Evolutionary conservation across 2,329 filamentous ascomycete species (phyloP).

Genomic region (Blumeria graminis): DNA sequence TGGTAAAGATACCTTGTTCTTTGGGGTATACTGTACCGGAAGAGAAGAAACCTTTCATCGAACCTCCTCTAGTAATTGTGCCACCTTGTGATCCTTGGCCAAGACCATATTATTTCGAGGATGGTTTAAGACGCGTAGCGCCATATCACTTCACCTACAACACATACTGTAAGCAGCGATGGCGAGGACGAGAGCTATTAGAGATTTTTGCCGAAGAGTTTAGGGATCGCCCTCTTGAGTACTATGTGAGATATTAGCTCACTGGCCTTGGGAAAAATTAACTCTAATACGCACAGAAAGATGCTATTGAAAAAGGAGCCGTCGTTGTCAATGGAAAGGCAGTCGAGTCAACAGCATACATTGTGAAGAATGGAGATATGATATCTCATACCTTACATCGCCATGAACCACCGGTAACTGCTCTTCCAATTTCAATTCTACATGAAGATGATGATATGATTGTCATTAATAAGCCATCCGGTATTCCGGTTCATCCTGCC

Average conservation of each 20-base stretch:
- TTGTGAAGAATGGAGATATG: constrained; percentile 70
- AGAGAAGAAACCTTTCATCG: constrained; percentile 17
- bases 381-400: constrained; percentile 86
- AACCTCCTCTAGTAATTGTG: constrained; percentile 23
- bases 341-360: constrained; percentile 37
- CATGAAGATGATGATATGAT: constrained; percentile 86
- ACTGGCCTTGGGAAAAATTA: not conserved
- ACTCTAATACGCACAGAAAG: constrained; percentile 23
- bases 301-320: constrained; percentile 55
- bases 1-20: constrained; percentile 12
- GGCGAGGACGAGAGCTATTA: constrained; percentile 57
- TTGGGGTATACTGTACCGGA: constrained; percentile 14
- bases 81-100: constrained; percentile 32
- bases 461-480: constrained; percentile 90
- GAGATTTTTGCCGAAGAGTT: constrained; percentile 87
- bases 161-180: constrained; percentile 81
- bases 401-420: constrained; percentile 82
- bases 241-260: constrained; percentile 40
- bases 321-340: constrained; percentile 59
- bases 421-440: constrained; percentile 53
- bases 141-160: constrained; percentile 92
- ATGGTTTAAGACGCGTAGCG: constrained; percentile 55
- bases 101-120: constrained; percentile 59
- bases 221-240: constrained; percentile 60
- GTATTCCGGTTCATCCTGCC: constrained; percentile 83